phyloP scores from a whole-genome alignment of 805 yeast genomes.

The Metschnikowia similis region DNA sequence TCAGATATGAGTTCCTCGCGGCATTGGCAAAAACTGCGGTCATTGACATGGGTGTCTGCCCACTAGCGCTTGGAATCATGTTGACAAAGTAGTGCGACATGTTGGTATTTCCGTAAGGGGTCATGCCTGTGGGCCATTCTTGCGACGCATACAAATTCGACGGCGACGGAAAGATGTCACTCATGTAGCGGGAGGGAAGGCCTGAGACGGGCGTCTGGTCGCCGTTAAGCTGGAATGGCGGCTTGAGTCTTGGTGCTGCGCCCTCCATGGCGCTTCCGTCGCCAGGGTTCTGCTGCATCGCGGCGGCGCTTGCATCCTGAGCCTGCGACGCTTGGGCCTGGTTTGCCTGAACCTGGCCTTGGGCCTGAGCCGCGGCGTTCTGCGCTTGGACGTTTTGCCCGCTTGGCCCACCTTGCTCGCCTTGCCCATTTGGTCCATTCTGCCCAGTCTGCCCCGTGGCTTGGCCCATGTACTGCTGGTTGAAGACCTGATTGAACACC shows the following conservation, averaged over 20 bases:
- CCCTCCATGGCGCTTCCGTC: slow-evolving; percentile 3
- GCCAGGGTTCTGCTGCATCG: neutral
- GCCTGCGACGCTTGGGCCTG: slow-evolving; percentile 1
- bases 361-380: neutral
- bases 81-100: slow-evolving; percentile 36
- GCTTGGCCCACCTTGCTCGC: neutral
- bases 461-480: slow-evolving; percentile 17
- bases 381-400: neutral
- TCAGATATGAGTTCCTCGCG: slow-evolving; percentile 10
- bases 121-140: slow-evolving; percentile 41
- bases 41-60: slow-evolving; percentile 17
- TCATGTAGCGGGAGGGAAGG: slow-evolving; percentile 65
- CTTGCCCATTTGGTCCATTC: neutral
- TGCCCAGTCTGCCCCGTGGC: neutral
- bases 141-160: slow-evolving; percentile 62
- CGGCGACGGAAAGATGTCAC: slow-evolving; percentile 78
- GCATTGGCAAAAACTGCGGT: slow-evolving; percentile 6
- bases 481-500: slow-evolving; percentile 23
- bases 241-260: slow-evolving; percentile 12
- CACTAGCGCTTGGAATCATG: slow-evolving; percentile 26
- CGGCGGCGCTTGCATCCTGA: slow-evolving; percentile 3
- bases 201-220: slow-evolving; percentile 72
- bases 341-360: too few relatives aligned
- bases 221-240: slow-evolving; percentile 25
- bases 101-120: slow-evolving; percentile 29